Percentiles rank a stretch among this genome's conserved stretches.
Conservation (phyloP, 176 grass and related monocot genomes). For the Oryza meyeriana region DNA sequence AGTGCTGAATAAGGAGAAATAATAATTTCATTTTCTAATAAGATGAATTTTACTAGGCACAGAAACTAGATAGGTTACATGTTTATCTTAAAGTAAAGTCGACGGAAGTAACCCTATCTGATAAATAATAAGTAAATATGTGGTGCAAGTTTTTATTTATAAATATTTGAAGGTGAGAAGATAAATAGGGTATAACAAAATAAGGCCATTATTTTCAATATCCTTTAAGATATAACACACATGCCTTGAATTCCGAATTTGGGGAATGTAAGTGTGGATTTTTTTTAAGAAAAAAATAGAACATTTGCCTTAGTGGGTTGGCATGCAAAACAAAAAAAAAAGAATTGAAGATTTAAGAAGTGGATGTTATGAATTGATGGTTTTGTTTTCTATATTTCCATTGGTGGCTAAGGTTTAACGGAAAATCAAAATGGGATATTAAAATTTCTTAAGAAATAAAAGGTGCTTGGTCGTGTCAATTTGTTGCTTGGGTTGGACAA, state of each 20-base stretch:
- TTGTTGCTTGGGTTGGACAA: conserved; percentile 24
- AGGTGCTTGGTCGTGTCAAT: conserved; percentile 11
- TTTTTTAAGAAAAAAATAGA: neutral
- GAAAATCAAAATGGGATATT: neutral
- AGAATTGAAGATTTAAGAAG: neutral
- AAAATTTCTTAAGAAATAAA: neutral
- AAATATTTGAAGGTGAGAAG: neutral
- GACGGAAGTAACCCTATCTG: neutral
- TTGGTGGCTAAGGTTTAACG: neutral
- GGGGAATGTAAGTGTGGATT: neutral
- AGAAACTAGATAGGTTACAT: neutral
- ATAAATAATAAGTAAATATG: no score
- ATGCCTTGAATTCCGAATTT: neutral
- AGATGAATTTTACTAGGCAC: neutral
- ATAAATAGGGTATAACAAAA: neutral
- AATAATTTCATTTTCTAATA: neutral
- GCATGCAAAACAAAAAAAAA: no score
- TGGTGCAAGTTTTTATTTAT: no score
- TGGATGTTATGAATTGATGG: neutral
- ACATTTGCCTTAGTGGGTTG: neutral
- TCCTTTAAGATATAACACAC: neutral
- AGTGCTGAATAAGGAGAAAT: neutral
- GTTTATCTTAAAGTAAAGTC: no score
- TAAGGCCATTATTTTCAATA: no score
- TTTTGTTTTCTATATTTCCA: neutral